Evolutionary conservation across 163 green algal genomes (phyloP), one percentile per base, ranked within the genome.

Genomic region (Scenedesmus sp.): DNA sequence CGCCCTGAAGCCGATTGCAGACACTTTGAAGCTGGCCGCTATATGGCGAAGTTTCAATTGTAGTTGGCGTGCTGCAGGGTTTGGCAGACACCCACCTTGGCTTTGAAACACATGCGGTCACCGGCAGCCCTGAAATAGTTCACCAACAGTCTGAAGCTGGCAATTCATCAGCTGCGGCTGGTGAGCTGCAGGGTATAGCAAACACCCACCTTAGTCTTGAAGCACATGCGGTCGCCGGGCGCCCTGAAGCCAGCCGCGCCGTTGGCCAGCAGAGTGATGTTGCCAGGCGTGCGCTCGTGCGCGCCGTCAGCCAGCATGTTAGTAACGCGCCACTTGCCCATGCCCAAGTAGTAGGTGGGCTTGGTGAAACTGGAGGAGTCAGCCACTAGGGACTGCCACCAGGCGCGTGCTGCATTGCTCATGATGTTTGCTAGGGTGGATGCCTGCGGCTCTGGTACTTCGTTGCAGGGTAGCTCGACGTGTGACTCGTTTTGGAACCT

Each of bases 261-360:
- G 26, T 76, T 88, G 20, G 73, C n/a, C 57, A 88, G 79, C 88
- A 91, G 54, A 12, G 59, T 60, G 62, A 91, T 60, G 56, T 66
- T 34, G 34, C 88, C 88, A 54, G 73, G 73, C 4, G 88, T 91
- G 26, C 88, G 73, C 88, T 91, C 88, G 20, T 81, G n/a, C 46
- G 88, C 88, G 20, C 73, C 88, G 54, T 74, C 55, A 83, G 77
- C 52, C 20, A 91, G 56, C 57, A 91, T 66, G 76, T 87, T 87
- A 12, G 88, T 88, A 23, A 82, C 76, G 9, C 46, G 20, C 74
- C 66, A 62, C 26, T 54, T 73, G 52, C 46, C 52, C 18, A 90
- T 73, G 57, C 88, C 88, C 2, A 91, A 18, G 20, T 82, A 87
- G 10, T 60, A 87, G 2, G 54, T 87, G 46, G 88, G 88, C 57